These are phyloP conservation scores for Colletotrichum sp. DNA, from an alignment of 2,329 filamentous ascomycete genomes.

Conservation along the genomic window DNA sequence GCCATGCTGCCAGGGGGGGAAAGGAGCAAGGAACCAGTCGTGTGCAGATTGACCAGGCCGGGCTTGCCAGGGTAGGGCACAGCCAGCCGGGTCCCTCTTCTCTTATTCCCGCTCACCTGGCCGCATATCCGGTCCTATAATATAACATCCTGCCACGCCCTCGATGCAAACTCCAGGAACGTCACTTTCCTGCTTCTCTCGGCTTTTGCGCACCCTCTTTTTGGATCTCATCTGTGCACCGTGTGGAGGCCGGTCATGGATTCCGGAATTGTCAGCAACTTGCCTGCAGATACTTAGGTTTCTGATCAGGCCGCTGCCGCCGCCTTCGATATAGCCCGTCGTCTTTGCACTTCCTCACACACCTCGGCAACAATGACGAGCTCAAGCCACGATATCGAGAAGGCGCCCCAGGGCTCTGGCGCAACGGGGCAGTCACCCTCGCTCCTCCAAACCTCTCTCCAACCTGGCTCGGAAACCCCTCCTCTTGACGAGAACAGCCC, in stretches of 20 bases:
- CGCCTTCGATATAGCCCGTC: neutral
- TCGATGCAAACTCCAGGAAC: neutral
- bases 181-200: neutral
- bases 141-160: neutral
- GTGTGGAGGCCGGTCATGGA: neutral
- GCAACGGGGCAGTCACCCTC: neutral
- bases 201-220: neutral
- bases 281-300: neutral
- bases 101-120: constrained; percentile 11
- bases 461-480: neutral
- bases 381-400: neutral
- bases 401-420: neutral
- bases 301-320: neutral
- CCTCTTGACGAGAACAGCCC: constrained; percentile 19
- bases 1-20: neutral
- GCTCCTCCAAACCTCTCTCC: neutral
- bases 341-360: neutral
- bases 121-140: constrained; percentile 12
- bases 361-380: neutral
- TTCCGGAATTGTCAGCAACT: neutral
- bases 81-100: neutral
- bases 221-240: neutral
- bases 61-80: neutral
- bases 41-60: neutral
- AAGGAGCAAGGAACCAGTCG: neutral